These are phyloP conservation scores for Penicillium sp. DNA, from an alignment of 2,329 filamentous ascomycete species.

Conservation along the genomic window DNA sequence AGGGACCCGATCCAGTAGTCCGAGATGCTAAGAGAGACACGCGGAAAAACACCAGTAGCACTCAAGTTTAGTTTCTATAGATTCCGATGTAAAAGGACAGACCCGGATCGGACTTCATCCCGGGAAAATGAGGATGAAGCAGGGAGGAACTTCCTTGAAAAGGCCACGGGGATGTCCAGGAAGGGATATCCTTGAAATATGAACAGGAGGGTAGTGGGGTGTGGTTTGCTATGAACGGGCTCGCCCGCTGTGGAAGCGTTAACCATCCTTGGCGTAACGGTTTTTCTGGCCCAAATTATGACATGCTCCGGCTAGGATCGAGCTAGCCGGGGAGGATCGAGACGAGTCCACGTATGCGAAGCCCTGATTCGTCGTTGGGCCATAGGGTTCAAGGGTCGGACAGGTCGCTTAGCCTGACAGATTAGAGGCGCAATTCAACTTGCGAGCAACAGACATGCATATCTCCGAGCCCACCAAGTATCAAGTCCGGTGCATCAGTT, in stretches of 20 bases:
- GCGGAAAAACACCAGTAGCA: slow-evolving; percentile 2
- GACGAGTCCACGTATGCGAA: slow-evolving; percentile 7
- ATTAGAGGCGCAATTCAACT: slow-evolving; percentile 7
- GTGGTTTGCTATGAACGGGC: slow-evolving; percentile 30
- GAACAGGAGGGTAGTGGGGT: slow-evolving; percentile 14
- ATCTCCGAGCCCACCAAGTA: slow-evolving; percentile 8
- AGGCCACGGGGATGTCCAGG: background rate
- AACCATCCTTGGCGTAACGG: slow-evolving; percentile 32
- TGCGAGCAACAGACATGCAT: slow-evolving; percentile 3
- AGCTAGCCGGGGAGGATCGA: slow-evolving; percentile 20
- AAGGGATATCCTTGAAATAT: slow-evolving; percentile 1
- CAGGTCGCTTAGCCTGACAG: slow-evolving; percentile 19
- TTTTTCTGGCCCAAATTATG: slow-evolving; percentile 24
- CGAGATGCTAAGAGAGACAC: slow-evolving; percentile 18
- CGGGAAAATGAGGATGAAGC: background rate
- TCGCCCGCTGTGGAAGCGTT: slow-evolving; percentile 30
- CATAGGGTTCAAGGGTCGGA: slow-evolving; percentile 23
- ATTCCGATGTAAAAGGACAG: slow-evolving; percentile 8
- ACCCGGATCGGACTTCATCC: slow-evolving; percentile 10
- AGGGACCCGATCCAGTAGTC: slow-evolving; percentile 13
- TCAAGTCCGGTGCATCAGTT: slow-evolving; percentile 28
- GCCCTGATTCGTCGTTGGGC: slow-evolving; percentile 15
- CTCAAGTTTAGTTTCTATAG: slow-evolving; percentile 3
- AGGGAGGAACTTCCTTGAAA: background rate
- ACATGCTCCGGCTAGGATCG: slow-evolving; percentile 24